phyloP scores from a whole-genome alignment of 2,329 filamentous ascomycete genomes.

The Aspergillus ochraceoroseus region DNA sequence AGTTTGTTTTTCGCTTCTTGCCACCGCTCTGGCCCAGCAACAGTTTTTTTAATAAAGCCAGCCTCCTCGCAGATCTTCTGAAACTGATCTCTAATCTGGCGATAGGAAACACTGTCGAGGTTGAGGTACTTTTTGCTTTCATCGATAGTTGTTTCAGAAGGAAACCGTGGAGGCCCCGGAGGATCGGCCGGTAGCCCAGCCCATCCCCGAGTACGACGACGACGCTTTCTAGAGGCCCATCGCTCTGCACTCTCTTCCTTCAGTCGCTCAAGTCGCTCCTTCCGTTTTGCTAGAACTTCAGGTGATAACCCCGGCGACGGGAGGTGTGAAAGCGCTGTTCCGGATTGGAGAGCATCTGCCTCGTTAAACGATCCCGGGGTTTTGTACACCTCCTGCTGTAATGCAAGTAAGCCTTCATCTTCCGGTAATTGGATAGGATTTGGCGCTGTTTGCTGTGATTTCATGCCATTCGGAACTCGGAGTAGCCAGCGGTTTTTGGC shows the following conservation, averaged over 20 bases:
- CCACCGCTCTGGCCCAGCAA: constrained; percentile 69
- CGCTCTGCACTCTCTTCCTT: constrained; percentile 58
- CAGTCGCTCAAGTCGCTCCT: constrained; percentile 52
- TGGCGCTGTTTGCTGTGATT: constrained; percentile 35
- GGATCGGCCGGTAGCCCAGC: constrained; percentile 64
- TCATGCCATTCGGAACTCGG: constrained; percentile 57
- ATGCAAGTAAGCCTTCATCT: constrained; percentile 37
- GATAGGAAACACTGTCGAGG: constrained; percentile 61
- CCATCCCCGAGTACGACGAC: constrained; percentile 64
- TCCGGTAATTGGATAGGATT: constrained; percentile 27
- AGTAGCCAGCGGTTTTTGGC: constrained; percentile 64
- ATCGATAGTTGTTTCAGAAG: constrained; percentile 75
- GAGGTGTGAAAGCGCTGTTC: constrained; percentile 18
- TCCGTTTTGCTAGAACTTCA: constrained; percentile 50
- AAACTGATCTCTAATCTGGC: constrained; percentile 61
- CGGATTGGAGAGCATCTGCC: constrained; percentile 25
- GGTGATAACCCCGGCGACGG: constrained; percentile 39
- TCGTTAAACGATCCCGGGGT: constrained; percentile 28
- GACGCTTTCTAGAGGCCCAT: constrained; percentile 60
- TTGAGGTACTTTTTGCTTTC: constrained; percentile 67
- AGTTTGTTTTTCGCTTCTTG: constrained; percentile 64
- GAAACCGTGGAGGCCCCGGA: constrained; percentile 66
- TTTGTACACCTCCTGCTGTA: constrained; percentile 41
- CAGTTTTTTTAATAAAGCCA: constrained; percentile 68
- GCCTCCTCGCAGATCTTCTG: constrained; percentile 64